Evolutionary conservation across 148 eudicot genomes (phyloP), one percentile per base, ranked within the genome.

Genomic region (Spergularia bocconei): DNA sequence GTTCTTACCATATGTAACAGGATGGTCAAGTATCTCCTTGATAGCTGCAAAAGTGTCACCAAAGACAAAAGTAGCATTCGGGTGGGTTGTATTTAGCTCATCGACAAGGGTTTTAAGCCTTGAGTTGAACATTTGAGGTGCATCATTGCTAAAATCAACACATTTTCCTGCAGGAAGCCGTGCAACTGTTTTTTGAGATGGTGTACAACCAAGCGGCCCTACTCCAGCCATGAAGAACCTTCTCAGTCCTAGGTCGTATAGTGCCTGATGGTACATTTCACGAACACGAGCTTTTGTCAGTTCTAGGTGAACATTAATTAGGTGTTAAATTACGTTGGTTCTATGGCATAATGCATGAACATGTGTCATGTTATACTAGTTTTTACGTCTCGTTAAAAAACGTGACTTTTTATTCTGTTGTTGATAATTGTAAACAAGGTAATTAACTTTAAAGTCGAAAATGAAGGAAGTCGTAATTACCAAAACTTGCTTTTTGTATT

Each of bases 191-290:
- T 82, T 79, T 41, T 89, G 96, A 67, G 86, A 87, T 0, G 98
- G 96, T 52, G 87, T 81, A 79, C 98, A 93, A 12, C 96, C 96
- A 13, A 93, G 84, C 0, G 91, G 91, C 16, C 89, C 91, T 6
- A 93, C 65, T 13, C 92, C 96, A 8, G 80, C 93, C 4, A 91
- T 21, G 55, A 85, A 72, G 79, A 90, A 90, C 69, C 85, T 82
- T 59, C 91, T 84, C 25, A 91, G 41, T 33, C 98, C 98, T 60
- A 82, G 83, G 61, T 79, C 77, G 60, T 88, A 80, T 17, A 93
- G 74, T 48, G 78, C 87, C 83, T 81, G 25, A 23, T 23, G 54
- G 23, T 6, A 16, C 5, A 61, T 57, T 44, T 44, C 48, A 44
- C 48, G 0, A 44, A 44, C 48, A 44, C 48, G 48, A 44, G 4